Percentiles rank a stretch among this genome's conserved stretches.
Evolutionary conservation across 345 rosid species (phyloP).

Genomic region (Cardamine occulta): DNA sequence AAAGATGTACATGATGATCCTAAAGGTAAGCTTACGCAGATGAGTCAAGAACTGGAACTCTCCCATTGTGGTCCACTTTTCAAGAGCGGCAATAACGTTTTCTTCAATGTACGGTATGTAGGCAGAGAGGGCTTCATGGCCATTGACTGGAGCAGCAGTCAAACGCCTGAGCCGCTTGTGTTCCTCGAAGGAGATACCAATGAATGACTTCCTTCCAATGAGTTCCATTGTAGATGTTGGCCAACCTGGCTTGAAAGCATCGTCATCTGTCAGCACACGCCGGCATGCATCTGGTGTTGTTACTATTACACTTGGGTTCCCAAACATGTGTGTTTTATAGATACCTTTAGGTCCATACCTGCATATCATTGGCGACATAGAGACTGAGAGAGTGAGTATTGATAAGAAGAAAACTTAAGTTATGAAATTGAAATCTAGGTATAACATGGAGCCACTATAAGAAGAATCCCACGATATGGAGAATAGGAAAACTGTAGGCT

Average conservation of each 20-base stretch:
- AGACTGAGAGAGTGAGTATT: not conserved
- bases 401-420: not conserved
- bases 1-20: slow-evolving; percentile 78
- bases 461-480: not conserved
- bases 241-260: slow-evolving; percentile 82
- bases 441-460: not conserved
- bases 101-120: slow-evolving; percentile 57
- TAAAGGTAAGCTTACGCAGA: slow-evolving; percentile 77
- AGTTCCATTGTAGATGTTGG: slow-evolving; percentile 67
- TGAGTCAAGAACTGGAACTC: slow-evolving; percentile 72
- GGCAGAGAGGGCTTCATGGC: slow-evolving; percentile 55
- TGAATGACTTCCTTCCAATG: slow-evolving; percentile 80
- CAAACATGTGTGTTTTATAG: slow-evolving; percentile 89
- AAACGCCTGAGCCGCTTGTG: slow-evolving; percentile 63
- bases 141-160: slow-evolving; percentile 58
- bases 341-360: slow-evolving; percentile 71
- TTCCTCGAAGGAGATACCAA: slow-evolving; percentile 51
- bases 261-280: slow-evolving; percentile 69
- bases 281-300: slow-evolving; percentile 72
- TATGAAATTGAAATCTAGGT: slow-evolving; percentile 12
- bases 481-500: not conserved
- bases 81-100: slow-evolving; percentile 52
- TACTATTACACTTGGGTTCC: slow-evolving; percentile 77
- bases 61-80: slow-evolving; percentile 69
- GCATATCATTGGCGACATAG: slow-evolving; percentile 31